Percentiles rank a stretch among this genome's conserved stretches.
Conservation (phyloP, 2,329 filamentous ascomycete species). For the Lasiodiplodia citricola region DNA sequence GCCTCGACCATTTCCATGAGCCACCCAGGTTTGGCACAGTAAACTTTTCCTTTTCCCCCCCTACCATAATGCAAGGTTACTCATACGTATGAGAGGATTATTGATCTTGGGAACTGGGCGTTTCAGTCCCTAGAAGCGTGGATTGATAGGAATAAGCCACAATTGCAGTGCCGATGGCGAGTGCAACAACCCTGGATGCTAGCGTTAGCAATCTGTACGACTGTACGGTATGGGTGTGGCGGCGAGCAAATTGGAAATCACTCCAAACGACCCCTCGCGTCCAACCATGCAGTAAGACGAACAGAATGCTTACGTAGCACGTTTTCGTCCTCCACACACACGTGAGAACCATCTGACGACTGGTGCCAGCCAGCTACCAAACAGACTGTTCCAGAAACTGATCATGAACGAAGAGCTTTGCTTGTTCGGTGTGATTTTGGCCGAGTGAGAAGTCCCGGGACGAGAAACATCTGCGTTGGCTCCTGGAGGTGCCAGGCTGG, state of each 20-base stretch:
- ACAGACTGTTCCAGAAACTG: conserved; percentile 21
- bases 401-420: conserved; percentile 7
- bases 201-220: conserved; percentile 20
- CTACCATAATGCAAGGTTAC: not conserved
- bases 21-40: not conserved
- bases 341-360: conserved; percentile 16
- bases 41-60: not conserved
- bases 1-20: not conserved
- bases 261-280: conserved; percentile 14
- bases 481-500: not conserved
- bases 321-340: conserved; percentile 20
- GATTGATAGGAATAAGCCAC: conserved; percentile 14
- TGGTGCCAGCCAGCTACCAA: conserved; percentile 22
- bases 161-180: not conserved
- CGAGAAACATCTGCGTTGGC: not conserved
- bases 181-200: conserved; percentile 7
- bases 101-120: not conserved
- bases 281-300: conserved; percentile 20
- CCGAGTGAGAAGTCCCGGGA: not conserved
- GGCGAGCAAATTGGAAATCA: conserved; percentile 21
- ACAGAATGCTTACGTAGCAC: conserved; percentile 28
- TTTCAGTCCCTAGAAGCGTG: not conserved
- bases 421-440: conserved; percentile 4
- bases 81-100: not conserved
- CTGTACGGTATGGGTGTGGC: conserved; percentile 7